These are phyloP conservation scores for Vairimorpha ceranae DNA, from an alignment of 371 early-diverging fungal species.

Conservation along the genomic window DNA sequence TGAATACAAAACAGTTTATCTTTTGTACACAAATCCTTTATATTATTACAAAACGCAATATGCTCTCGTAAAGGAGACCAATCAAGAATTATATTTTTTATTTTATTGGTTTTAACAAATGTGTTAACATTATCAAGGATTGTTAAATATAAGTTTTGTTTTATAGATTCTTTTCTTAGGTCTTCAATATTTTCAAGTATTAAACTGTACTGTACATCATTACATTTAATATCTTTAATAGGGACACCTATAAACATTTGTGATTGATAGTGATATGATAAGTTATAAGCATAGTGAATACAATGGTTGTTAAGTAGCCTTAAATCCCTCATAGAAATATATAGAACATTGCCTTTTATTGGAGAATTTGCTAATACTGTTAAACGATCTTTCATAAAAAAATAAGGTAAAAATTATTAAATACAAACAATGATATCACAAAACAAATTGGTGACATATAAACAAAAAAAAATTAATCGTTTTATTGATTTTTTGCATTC, in stretches of 20 bases:
- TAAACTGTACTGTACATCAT: conserved; percentile 12
- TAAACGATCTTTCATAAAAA: conserved; percentile 5
- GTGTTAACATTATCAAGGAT: neutral
- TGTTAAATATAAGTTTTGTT: conserved; percentile 12
- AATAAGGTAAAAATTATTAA: too few relatives aligned
- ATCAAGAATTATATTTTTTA: conserved; percentile 22
- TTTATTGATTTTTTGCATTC: too few relatives aligned
- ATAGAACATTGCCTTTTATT: conserved; percentile 20
- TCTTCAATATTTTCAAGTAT: conserved; percentile 17
- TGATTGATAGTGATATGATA: neutral
- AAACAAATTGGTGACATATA: too few relatives aligned
- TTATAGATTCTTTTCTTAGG: neutral
- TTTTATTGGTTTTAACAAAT: neutral
- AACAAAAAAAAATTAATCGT: neutral
- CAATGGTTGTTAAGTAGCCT: conserved; percentile 31
- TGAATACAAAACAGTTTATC: neutral
- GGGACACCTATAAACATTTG: conserved; percentile 3
- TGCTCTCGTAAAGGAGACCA: conserved; percentile 30
- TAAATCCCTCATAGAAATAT: conserved; percentile 29
- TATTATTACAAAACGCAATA: neutral
- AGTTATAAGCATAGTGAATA: conserved; percentile 1
- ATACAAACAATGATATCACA: too few relatives aligned
- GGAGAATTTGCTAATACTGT: neutral
- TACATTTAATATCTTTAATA: conserved; percentile 2
- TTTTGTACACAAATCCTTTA: conserved; percentile 11